phyloP scores from a whole-genome alignment of 495 filamentous ascomycete genomes.

The Cercophora samala region DNA sequence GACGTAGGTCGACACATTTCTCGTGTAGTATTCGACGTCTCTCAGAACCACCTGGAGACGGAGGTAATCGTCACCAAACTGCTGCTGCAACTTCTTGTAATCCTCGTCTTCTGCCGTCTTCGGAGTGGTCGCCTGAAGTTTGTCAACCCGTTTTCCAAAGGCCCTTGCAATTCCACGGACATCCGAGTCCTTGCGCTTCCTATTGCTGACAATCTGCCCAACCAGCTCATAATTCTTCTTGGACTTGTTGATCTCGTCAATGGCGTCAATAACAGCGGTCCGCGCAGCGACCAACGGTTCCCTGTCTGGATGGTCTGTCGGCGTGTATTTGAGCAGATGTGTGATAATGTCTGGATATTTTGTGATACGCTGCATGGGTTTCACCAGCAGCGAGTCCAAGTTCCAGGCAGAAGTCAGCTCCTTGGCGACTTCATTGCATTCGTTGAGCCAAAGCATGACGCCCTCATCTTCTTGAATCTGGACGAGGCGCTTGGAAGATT shows the following conservation, averaged over 20 bases:
- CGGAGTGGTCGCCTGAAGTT: constrained; percentile 57
- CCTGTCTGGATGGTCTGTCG: constrained; percentile 77
- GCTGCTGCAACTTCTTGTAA: constrained; percentile 71
- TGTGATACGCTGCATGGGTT: constrained; percentile 86
- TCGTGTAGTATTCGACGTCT: constrained; percentile 84
- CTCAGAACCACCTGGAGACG: constrained; percentile 84
- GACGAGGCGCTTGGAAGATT: constrained; percentile 73
- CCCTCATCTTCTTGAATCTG: constrained; percentile 67
- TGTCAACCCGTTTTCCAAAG: constrained; percentile 82
- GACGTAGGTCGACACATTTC: constrained; percentile 64
- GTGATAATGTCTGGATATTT: constrained; percentile 87
- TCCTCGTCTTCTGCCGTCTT: constrained; percentile 73
- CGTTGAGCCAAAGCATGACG: constrained; percentile 84
- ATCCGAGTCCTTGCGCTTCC: constrained; percentile 88
- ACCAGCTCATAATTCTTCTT: constrained; percentile 90
- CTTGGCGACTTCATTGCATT: constrained; percentile 81
- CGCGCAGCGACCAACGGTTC: constrained; percentile 60
- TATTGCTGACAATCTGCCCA: constrained; percentile 70
- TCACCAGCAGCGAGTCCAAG: constrained; percentile 88
- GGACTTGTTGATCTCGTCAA: constrained; percentile 83
- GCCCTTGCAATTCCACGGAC: constrained; percentile 81
- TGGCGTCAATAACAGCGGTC: constrained; percentile 63
- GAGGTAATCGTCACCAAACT: constrained; percentile 82
- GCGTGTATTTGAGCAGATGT: constrained; percentile 73
- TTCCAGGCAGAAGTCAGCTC: constrained; percentile 93